Base-by-base conservation (phyloP, 495 filamentous ascomycete genomes). In the Aspergillus heteromorphus region DNA sequence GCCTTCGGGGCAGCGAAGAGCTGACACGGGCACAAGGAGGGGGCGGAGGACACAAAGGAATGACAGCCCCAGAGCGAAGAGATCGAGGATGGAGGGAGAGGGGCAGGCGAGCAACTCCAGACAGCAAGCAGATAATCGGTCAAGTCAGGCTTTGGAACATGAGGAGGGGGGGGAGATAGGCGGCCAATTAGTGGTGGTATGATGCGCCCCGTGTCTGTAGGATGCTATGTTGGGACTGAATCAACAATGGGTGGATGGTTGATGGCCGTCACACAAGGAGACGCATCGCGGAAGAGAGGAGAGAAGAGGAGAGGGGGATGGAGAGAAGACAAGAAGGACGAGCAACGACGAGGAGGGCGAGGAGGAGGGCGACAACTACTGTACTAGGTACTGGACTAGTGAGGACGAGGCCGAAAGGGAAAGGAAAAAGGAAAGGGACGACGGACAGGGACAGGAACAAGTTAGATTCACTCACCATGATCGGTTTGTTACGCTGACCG, bases 11-110 rank as follows among this genome's bases (percentile, higher is more conserved):
- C 34, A 38, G 11, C 34, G 34, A 38, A 29, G 55, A 53, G 64
- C 57, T 43, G 47, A 36, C 23, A 29, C 21, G 42, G 25, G 34
- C 34, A 50, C 45, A 42, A 47, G 51, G 23, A 36, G 21, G 51
- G 47, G 52, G 53, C 53, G 55, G 55, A 56, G 55, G 56, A 58
- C 48, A 54, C 48, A 64, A 73, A 73, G 69, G 70, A 73, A 66
- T 66, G 70, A 72, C 70, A 72, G 68, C 68, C 70, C 68, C 58
- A 36, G 30, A 20, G 19, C 53, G 48, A 47, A 49, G 43, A 23
- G 45, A 45, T 41, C 43, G 18, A 53, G 49, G 49, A 47, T 34
- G 53, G 36, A 40, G 49, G 51, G 52, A 29, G 41, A 53, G 45
- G 48, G 48, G 47, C 27, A 42, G 43, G 45, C 20, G 25, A 55